Evolutionary conservation across 2,329 filamentous ascomycete species (phyloP).

Genomic region (Aspergillus sp.): DNA sequence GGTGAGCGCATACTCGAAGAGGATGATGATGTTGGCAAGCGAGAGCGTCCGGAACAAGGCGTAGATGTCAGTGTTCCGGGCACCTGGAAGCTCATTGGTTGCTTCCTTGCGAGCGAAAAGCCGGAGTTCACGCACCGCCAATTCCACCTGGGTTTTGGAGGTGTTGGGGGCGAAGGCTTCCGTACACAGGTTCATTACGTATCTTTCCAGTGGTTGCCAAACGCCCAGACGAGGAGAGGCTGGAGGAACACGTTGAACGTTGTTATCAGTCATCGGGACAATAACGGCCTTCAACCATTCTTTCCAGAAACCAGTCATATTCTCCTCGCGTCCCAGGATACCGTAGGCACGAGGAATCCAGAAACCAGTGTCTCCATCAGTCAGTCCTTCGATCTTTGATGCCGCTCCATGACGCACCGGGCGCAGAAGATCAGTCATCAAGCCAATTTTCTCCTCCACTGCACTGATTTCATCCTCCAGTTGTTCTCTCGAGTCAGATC

Average conservation of each 20-base stretch:
- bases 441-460: slow-evolving; percentile 92
- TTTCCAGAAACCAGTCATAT: slow-evolving; percentile 92
- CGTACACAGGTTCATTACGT: slow-evolving; percentile 94
- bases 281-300: slow-evolving; percentile 93
- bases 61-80: slow-evolving; percentile 87
- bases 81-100: slow-evolving; percentile 86
- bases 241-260: slow-evolving; percentile 75
- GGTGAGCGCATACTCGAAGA: slow-evolving; percentile 89
- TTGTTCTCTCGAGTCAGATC: slow-evolving; percentile 74
- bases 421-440: slow-evolving; percentile 94
- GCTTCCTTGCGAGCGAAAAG: slow-evolving; percentile 93
- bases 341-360: slow-evolving; percentile 96
- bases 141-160: slow-evolving; percentile 93
- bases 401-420: slow-evolving; percentile 92
- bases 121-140: slow-evolving; percentile 83
- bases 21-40: slow-evolving; percentile 84
- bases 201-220: slow-evolving; percentile 95
- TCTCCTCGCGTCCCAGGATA: slow-evolving; percentile 79
- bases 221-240: slow-evolving; percentile 88
- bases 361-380: slow-evolving; percentile 89
- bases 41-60: slow-evolving; percentile 87
- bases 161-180: slow-evolving; percentile 89
- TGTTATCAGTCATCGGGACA: slow-evolving; percentile 93
- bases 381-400: slow-evolving; percentile 94
- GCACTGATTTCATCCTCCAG: slow-evolving; percentile 93